A percentile compares a stretch with the other conserved stretches of the same genome.
These are phyloP conservation scores for Phascolomyces articulosus DNA, from an alignment of 371 early-diverging fungal species.

Conservation along the genomic window DNA sequence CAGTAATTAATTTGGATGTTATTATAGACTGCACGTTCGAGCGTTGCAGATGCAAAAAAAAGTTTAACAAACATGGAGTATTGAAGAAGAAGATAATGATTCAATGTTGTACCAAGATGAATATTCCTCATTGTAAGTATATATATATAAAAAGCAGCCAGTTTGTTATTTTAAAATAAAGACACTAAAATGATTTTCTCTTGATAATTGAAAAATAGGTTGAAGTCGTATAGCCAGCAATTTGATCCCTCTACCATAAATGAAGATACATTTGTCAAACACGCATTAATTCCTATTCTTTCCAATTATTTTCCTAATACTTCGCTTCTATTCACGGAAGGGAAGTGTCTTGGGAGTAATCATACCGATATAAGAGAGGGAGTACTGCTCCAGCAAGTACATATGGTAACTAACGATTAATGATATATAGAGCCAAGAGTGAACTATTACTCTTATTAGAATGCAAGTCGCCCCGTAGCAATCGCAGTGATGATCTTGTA, in stretches of 20 bases:
- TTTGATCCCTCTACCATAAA: neutral
- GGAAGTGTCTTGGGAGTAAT: neutral
- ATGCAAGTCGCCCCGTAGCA: constrained; percentile 10
- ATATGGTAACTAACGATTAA: too few species aligned
- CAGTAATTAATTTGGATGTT: too few species aligned
- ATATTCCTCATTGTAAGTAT: too few species aligned
- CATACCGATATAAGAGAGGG: neutral
- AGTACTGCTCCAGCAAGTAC: neutral
- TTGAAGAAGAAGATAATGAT: too few species aligned
- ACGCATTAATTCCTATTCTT: constrained; percentile 9
- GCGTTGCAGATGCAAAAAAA: too few species aligned
- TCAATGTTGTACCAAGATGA: too few species aligned
- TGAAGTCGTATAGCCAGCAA: constrained; percentile 8
- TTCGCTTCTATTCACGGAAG: constrained; percentile 2
- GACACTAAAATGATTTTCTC: too few species aligned
- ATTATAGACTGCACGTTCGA: too few species aligned
- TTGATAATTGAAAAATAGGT: neutral
- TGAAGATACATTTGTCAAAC: constrained; percentile 14
- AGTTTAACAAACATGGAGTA: too few species aligned
- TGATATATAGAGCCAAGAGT: constrained; percentile 5
- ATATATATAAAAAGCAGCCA: too few species aligned
- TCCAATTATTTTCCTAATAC: constrained; percentile 9
- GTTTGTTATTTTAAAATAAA: too few species aligned
- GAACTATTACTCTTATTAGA: constrained; percentile 10
- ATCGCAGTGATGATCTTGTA: constrained; percentile 9